Evolutionary conservation across 176 grass and related monocot species (phyloP).

Genomic region (Bothriochloa decipiens): DNA sequence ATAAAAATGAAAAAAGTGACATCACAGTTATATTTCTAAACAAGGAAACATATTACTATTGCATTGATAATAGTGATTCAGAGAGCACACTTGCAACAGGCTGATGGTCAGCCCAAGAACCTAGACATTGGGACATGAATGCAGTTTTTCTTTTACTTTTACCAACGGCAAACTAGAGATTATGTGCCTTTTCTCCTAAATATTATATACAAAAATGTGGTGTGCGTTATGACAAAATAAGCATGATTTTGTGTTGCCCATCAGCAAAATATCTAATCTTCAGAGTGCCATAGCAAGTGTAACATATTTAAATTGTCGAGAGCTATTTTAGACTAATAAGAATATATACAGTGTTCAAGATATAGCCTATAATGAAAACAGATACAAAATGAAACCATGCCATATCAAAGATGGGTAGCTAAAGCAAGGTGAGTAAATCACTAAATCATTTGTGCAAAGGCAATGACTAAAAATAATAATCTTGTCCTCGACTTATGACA

Average conservation of each 20-base stretch:
- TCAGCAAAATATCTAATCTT: not conserved
- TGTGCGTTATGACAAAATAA: not conserved
- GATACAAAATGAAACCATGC: not conserved
- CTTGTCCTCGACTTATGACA: not conserved
- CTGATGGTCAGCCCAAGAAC: not conserved
- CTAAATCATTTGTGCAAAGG: not conserved
- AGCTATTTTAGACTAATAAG: not conserved
- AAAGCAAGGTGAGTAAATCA: not conserved
- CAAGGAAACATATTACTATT: conserved; percentile 6
- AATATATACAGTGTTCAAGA: conserved; percentile 1
- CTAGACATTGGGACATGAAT: not conserved
- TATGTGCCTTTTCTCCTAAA: not conserved
- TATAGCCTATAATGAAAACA: not conserved
- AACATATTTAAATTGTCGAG: not conserved
- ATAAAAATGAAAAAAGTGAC: not conserved
- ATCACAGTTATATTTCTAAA: not conserved
- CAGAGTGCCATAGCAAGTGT: not conserved
- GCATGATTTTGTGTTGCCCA: not conserved
- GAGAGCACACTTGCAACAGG: not conserved
- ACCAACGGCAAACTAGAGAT: not conserved
- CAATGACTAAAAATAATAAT: not conserved
- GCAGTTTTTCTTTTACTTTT: not conserved
- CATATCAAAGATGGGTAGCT: conserved; percentile 17
- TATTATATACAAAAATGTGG: too few relatives aligned
- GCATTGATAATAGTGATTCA: not conserved